Evolutionary conservation across 2,329 filamentous ascomycete species (phyloP), one percentile per base, ranked within the genome.

Genomic region (Colletotrichum tofieldiae): DNA sequence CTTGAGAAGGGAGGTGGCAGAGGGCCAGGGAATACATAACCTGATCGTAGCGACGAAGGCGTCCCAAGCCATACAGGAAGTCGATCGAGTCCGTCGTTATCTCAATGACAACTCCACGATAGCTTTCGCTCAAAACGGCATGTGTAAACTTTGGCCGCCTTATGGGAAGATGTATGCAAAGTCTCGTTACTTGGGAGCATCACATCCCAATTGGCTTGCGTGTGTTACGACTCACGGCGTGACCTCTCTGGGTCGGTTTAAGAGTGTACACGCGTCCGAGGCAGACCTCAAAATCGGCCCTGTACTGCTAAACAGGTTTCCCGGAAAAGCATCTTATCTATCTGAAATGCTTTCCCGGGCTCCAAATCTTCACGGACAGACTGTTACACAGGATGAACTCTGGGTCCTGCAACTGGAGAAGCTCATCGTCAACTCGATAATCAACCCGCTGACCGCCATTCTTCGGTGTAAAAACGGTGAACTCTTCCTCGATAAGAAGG

Each of bases 41-140:
- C 87, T 98, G 52, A 90, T 98, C 74, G 84, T 98, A 32, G 88
- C 93, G 3, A 93, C 92, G 39, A 98, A 98, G 81, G 90, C 94
- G 0, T 84, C 89, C 3, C 83, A 89, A 47, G 93, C 93, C 0
- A 80, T 93, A n/a, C 83, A 87, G 1, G 92, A 93, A 51, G 82
- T 87, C 6, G 85, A 87, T 63, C 79, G 84, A 23, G 81, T 98
- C 18, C 84, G 88, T 8, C 82, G 88, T 1, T 89, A 97, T 64
- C 87, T 91, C 2, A 87, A 90, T 74, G 81, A 83, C 3, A 81
- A 86, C 4, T 94, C 92, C n/a, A 93, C 93, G 0, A 89, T 98
- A n/a, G 86, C 93, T 16, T 93, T 98, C 77, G 84, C 94, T 32
- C 95, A 98, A 77, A 98, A 98, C 77, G 96, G 96, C 58, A 93